These are phyloP conservation scores for Amaranthus hypochondriacus DNA, from an alignment of 148 eudicot genomes.

Conservation along the genomic window DNA sequence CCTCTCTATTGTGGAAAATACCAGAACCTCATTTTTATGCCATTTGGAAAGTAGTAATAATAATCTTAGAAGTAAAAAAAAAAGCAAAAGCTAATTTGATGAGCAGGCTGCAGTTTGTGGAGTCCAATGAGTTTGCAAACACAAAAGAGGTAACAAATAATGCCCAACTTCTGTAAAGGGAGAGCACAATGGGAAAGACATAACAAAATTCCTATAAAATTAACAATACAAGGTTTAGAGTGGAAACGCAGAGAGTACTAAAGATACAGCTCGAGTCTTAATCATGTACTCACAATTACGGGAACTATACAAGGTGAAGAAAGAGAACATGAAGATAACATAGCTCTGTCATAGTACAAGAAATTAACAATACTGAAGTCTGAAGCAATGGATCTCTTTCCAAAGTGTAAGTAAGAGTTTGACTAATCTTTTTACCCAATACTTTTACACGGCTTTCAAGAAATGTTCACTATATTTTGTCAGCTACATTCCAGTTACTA, in stretches of 20 bases:
- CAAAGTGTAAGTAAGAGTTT: too few relatives aligned
- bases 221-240: not conserved
- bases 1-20: not conserved
- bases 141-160: not conserved
- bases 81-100: not conserved
- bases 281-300: not conserved
- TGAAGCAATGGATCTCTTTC: too few relatives aligned
- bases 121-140: not conserved
- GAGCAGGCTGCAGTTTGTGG: not conserved
- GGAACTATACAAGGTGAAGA: too few relatives aligned
- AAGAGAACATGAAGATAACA: too few relatives aligned
- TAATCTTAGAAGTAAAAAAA: not conserved
- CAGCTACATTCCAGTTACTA: too few relatives aligned
- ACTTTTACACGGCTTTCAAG: too few relatives aligned
- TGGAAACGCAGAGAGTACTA: not conserved
- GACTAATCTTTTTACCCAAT: too few relatives aligned
- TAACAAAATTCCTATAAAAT: not conserved
- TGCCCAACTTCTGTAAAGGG: not conserved
- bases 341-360: too few relatives aligned
- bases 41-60: not conserved
- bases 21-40: not conserved
- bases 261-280: not conserved
- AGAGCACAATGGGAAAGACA: not conserved
- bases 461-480: too few relatives aligned
- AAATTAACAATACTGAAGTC: too few relatives aligned